A percentile compares a stretch with the other conserved stretches of the same genome.
These are phyloP conservation scores for Alternaria brassicicola DNA, from an alignment of 2,329 filamentous ascomycete genomes.

Conservation along the genomic window DNA sequence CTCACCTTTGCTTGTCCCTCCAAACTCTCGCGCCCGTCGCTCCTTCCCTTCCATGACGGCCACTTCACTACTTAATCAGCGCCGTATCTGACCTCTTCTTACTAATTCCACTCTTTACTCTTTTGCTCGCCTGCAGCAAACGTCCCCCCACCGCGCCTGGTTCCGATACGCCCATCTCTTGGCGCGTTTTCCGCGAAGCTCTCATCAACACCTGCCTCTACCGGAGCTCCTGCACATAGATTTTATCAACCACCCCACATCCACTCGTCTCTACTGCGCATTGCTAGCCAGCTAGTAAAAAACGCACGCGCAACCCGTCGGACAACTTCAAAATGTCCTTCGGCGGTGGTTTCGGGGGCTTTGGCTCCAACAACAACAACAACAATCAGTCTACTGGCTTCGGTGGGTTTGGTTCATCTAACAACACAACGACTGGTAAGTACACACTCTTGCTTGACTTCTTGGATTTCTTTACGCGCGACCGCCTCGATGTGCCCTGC, in stretches of 20 bases:
- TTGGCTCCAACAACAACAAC: constrained; percentile 51
- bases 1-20: constrained; percentile 23
- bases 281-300: constrained; percentile 23
- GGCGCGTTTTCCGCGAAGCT: constrained; percentile 44
- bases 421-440: constrained; percentile 59
- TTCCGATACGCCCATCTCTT: constrained; percentile 25
- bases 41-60: constrained; percentile 38
- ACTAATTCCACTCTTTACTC: constrained; percentile 27
- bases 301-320: constrained; percentile 32
- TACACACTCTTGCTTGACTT: constrained; percentile 35
- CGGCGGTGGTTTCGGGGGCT: constrained; percentile 55
- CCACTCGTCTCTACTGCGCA: constrained; percentile 27
- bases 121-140: constrained; percentile 15
- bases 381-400: constrained; percentile 40
- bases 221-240: constrained; percentile 23
- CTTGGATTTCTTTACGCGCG: constrained; percentile 24
- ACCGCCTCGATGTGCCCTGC: constrained; percentile 38
- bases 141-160: constrained; percentile 28
- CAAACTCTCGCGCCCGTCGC: constrained; percentile 27
- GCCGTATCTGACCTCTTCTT: constrained; percentile 30
- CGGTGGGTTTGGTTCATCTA: constrained; percentile 52
- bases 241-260: constrained; percentile 26
- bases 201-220: constrained; percentile 25
- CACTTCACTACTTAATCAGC: constrained; percentile 40
- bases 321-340: constrained; percentile 54